A percentile compares a stretch with the other conserved stretches of the same genome.
phyloP scores from a whole-genome alignment of 1,139 yeast genomes.

The Hansenula lynferdii region DNA sequence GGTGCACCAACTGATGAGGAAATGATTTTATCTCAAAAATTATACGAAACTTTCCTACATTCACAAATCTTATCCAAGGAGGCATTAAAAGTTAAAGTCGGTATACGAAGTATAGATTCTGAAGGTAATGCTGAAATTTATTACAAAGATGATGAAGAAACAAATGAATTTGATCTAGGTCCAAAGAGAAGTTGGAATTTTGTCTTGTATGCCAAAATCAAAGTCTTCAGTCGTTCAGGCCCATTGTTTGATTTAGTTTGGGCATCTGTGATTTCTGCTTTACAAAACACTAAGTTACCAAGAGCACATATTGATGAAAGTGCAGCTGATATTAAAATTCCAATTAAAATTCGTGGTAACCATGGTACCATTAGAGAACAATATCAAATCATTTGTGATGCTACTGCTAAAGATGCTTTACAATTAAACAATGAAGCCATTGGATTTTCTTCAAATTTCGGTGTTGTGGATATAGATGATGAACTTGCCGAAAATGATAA shows the following conservation, averaged over 20 bases:
- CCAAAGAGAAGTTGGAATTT: slow-evolving; percentile 47
- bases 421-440: slow-evolving; percentile 31
- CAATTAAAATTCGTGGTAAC: slow-evolving; percentile 48
- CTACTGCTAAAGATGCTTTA: slow-evolving; percentile 28
- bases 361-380: slow-evolving; percentile 41
- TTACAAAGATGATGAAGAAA: slow-evolving; percentile 34
- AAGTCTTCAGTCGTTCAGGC: slow-evolving; percentile 77
- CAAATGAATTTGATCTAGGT: slow-evolving; percentile 27
- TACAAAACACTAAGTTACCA: slow-evolving; percentile 60
- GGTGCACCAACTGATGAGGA: slow-evolving; percentile 92
- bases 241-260: slow-evolving; percentile 79
- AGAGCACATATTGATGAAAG: slow-evolving; percentile 57
- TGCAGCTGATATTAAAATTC: slow-evolving; percentile 44
- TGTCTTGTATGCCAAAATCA: slow-evolving; percentile 69
- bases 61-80: slow-evolving; percentile 46
- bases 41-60: slow-evolving; percentile 55
- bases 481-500: slow-evolving; percentile 28
- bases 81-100: slow-evolving; percentile 45
- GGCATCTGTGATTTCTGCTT: slow-evolving; percentile 62
- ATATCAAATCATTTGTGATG: slow-evolving; percentile 41
- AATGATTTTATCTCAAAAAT: slow-evolving; percentile 68
- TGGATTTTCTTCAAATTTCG: slow-evolving; percentile 60
- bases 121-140: slow-evolving; percentile 31
- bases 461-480: slow-evolving; percentile 44
- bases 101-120: slow-evolving; percentile 42